phyloP scores from a whole-genome alignment of 768 basidiomycete genomes.

The Leccinum sublutescens region DNA sequence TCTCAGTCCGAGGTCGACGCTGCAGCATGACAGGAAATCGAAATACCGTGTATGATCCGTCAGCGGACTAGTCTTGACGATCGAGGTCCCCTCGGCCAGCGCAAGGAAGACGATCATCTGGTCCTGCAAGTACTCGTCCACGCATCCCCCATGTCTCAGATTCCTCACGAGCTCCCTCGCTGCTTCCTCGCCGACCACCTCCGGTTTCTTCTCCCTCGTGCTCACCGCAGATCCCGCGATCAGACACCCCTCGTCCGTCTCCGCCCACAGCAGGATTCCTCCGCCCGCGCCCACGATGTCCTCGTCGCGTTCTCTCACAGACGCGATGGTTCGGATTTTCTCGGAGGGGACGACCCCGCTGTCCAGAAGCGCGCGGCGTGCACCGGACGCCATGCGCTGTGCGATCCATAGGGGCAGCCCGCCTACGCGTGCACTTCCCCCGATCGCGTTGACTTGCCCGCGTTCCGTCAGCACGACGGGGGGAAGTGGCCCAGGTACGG shows the following conservation, averaged over 20 bases:
- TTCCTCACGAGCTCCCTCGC: slow-evolving; percentile 58
- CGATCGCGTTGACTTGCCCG: slow-evolving; percentile 49
- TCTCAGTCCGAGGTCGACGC: neutral
- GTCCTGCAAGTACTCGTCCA: slow-evolving; percentile 71
- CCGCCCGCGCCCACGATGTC: slow-evolving; percentile 61
- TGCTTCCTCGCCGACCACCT: slow-evolving; percentile 55
- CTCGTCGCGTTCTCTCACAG: slow-evolving; percentile 44
- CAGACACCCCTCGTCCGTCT: slow-evolving; percentile 63
- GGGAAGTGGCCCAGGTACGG: slow-evolving; percentile 40
- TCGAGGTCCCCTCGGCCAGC: slow-evolving; percentile 62
- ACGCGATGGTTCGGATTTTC: slow-evolving; percentile 35
- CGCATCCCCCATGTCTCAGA: slow-evolving; percentile 63
- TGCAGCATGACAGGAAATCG: neutral
- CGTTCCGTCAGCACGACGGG: slow-evolving; percentile 53
- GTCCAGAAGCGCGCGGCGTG: slow-evolving; percentile 40
- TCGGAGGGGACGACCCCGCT: slow-evolving; percentile 29
- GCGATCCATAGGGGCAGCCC: slow-evolving; percentile 60
- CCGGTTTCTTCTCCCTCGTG: slow-evolving; percentile 44
- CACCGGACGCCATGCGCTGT: slow-evolving; percentile 55
- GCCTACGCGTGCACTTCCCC: slow-evolving; percentile 64
- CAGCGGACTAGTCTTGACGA: slow-evolving; percentile 54
- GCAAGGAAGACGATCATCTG: slow-evolving; percentile 80
- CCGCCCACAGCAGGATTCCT: slow-evolving; percentile 74
- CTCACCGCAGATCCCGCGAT: slow-evolving; percentile 71
- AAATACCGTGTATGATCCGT: slow-evolving; percentile 66